Evolutionary conservation across 2,329 filamentous ascomycete species (phyloP).

Genomic region (Ciborinia camelliae): DNA sequence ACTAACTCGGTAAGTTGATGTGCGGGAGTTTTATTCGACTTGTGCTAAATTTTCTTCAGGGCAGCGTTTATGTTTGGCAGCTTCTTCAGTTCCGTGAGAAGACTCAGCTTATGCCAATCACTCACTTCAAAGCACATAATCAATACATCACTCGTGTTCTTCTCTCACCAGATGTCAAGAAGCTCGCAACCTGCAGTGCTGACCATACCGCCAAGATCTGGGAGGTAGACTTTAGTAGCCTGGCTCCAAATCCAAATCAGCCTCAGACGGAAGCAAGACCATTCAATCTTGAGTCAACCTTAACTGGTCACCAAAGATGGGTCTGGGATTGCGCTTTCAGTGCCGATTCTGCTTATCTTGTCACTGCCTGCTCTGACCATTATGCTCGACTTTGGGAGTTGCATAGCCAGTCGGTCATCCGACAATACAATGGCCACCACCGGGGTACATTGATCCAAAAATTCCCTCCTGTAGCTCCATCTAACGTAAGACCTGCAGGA

Average conservation of each 20-base stretch:
- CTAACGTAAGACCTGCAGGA: conserved; percentile 10
- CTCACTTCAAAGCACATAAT: conserved; percentile 67
- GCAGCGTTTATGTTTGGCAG: conserved; percentile 96
- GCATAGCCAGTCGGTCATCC: conserved; percentile 64
- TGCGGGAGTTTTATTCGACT: not conserved
- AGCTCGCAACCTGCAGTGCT: conserved; percentile 70
- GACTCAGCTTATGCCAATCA: conserved; percentile 67
- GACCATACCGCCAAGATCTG: conserved; percentile 91
- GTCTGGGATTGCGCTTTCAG: conserved; percentile 78
- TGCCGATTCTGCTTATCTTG: conserved; percentile 69
- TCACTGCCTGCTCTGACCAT: conserved; percentile 71
- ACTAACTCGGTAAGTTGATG: conserved; percentile 72
- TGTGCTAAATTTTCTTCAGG: conserved; percentile 50
- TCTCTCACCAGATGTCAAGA: conserved; percentile 70
- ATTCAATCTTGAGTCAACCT: conserved; percentile 65
- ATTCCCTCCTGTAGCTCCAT: not conserved
- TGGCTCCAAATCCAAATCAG: conserved; percentile 35
- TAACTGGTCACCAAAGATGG: conserved; percentile 71
- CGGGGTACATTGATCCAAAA: conserved; percentile 49
- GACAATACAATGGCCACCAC: conserved; percentile 75
- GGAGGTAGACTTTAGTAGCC: conserved; percentile 74
- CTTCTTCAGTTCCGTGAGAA: conserved; percentile 71
- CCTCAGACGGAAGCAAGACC: conserved; percentile 43
- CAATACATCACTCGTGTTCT: conserved; percentile 73
- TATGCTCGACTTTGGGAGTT: conserved; percentile 73